Percentiles rank a stretch among this genome's conserved stretches.
Conservation (phyloP, 805 yeast genomes). For the Yamadazyma ubonensis region DNA sequence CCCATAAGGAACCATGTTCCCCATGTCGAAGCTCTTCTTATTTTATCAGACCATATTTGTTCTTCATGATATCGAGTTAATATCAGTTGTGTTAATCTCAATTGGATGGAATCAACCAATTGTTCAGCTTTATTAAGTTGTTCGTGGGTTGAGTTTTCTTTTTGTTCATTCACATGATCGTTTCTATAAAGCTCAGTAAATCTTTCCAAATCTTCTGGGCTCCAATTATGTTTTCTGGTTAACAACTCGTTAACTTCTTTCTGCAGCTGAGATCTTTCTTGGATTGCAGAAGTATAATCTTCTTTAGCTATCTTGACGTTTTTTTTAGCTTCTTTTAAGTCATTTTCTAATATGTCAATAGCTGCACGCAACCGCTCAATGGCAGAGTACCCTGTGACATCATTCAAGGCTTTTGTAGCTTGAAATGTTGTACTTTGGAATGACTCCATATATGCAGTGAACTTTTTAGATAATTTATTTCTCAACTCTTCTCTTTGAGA, state of each 20-base stretch:
- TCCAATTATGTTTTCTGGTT: constrained; percentile 84
- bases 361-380: constrained; percentile 68
- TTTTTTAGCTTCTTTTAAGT: constrained; percentile 48
- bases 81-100: constrained; percentile 70
- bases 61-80: constrained; percentile 92
- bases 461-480: constrained; percentile 34
- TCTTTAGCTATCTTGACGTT: constrained; percentile 50
- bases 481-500: constrained; percentile 45
- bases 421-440: constrained; percentile 56
- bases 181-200: constrained; percentile 79
- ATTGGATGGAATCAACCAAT: constrained; percentile 66
- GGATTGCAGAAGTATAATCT: constrained; percentile 59
- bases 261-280: constrained; percentile 67
- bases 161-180: constrained; percentile 71
- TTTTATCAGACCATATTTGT: constrained; percentile 97
- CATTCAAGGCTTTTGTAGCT: constrained; percentile 73
- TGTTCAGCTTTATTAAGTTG: constrained; percentile 55
- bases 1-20: constrained; percentile 93
- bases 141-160: constrained; percentile 51
- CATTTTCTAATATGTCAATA: constrained; percentile 56
- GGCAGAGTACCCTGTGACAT: constrained; percentile 85
- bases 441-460: constrained; percentile 52
- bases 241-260: constrained; percentile 82
- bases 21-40: constrained; percentile 92
- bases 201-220: constrained; percentile 70